phyloP scores from a whole-genome alignment of 1,139 yeast species.

The Pichia sp. region DNA sequence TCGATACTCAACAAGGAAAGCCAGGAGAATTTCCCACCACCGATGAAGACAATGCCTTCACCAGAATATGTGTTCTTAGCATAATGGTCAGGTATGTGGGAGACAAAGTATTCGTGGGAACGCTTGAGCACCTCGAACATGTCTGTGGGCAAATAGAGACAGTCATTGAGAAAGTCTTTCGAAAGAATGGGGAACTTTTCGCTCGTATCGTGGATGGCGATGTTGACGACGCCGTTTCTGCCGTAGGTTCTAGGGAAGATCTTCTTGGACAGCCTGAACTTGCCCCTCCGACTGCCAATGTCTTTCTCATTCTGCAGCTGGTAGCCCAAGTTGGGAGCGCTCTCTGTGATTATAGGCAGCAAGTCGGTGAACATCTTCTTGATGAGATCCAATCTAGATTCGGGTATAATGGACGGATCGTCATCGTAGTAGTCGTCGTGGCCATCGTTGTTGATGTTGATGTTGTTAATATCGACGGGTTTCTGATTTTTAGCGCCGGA shows the following conservation, averaged over 20 bases:
- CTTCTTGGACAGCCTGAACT: not conserved
- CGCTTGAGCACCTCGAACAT: constrained; percentile 46
- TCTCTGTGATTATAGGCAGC: constrained; percentile 10
- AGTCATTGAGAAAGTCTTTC: constrained; percentile 49
- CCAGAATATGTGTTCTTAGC: constrained; percentile 46
- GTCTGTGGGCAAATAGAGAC: constrained; percentile 47
- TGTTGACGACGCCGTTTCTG: constrained; percentile 26
- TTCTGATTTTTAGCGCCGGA: not conserved
- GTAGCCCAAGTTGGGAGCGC: constrained; percentile 13
- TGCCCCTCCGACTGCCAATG: not conserved
- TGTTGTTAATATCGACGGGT: not conserved
- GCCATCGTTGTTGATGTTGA: not conserved
- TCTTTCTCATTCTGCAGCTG: constrained; percentile 7
- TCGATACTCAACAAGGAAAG: constrained; percentile 51
- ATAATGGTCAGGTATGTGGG: constrained; percentile 42
- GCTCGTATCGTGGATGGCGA: constrained; percentile 32
- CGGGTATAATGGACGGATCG: constrained; percentile 2
- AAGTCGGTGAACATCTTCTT: constrained; percentile 3
- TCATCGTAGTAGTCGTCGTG: not conserved
- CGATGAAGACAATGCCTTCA: constrained; percentile 59
- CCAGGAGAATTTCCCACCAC: constrained; percentile 61
- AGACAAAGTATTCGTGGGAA: constrained; percentile 53
- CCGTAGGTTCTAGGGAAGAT: constrained; percentile 25
- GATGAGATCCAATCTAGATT: constrained; percentile 3
- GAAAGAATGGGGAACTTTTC: constrained; percentile 32